Percentiles rank a stretch among this genome's conserved stretches.
Evolutionary conservation across 495 filamentous ascomycete species (phyloP).

Genomic region (Talaromyces proteolyticus): DNA sequence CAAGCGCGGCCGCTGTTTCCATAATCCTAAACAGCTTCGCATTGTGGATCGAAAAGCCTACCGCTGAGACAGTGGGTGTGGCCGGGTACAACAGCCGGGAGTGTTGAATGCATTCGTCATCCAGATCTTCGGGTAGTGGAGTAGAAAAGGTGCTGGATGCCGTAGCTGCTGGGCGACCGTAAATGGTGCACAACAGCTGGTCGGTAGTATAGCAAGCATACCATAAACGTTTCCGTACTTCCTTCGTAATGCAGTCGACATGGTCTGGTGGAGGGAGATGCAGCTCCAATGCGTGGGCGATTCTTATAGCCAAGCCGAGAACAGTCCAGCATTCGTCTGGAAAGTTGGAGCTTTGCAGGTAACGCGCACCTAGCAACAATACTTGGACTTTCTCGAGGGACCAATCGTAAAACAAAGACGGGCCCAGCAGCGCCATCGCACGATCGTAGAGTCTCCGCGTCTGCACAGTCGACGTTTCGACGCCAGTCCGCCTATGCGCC

Average conservation of each 20-base stretch:
- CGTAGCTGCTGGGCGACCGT: constrained; percentile 4
- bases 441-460: constrained; percentile 7
- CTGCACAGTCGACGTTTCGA: constrained; percentile 3
- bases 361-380: constrained; percentile 3
- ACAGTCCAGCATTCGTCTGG: constrained; percentile 47
- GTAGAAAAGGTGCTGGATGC: constrained; percentile 5
- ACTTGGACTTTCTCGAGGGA: constrained; percentile 4
- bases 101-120: constrained; percentile 1
- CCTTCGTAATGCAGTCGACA: constrained; percentile 23
- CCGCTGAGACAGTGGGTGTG: neutral
- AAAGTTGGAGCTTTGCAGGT: constrained; percentile 7
- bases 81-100: constrained; percentile 3
- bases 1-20: constrained; percentile 1
- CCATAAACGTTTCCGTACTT: constrained; percentile 32
- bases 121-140: constrained; percentile 5
- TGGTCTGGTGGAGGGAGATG: constrained; percentile 39
- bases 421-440: constrained; percentile 6
- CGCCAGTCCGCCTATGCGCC: constrained; percentile 1
- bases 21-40: constrained; percentile 2
- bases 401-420: constrained; percentile 4
- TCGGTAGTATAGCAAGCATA: constrained; percentile 9
- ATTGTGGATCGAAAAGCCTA: constrained; percentile 1
- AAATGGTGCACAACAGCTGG: constrained; percentile 4
- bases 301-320: constrained; percentile 59
- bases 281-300: constrained; percentile 61